Base-by-base conservation (phyloP, 2,329 filamentous ascomycete genomes). In the Fusarium domesticum region DNA sequence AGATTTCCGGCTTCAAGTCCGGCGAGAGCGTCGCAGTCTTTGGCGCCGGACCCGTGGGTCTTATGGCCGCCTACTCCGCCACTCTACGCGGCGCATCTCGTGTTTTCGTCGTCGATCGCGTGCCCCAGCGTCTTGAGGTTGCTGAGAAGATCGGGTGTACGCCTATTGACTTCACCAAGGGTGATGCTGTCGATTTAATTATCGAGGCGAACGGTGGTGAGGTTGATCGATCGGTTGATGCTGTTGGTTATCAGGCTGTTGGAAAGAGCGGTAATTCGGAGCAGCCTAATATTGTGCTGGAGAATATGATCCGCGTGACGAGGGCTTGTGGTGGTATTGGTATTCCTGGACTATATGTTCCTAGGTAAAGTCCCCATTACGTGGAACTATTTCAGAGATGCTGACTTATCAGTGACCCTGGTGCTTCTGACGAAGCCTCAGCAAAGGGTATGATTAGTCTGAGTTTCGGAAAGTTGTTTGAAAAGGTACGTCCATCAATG, bases 401-500 rank as follows among this genome's bases (percentile, higher is more conserved):
- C 68, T 43, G 0, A 28, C 11, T 69, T 71, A 1, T 69, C 6
- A 65, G 64, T 18, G 79, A 85, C 48, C 82, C 82, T 12, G 81
- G 82, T 36, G 82, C 81, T 23, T 76, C 80, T 2, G 81, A 85
- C 48, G 72, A 72, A 41, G 75, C 80, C 34, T 71, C 74, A 15
- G 77, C 73, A n/a, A 80, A 83, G 55, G 82, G 82, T 0, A 78
- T 82, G 71, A 78, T 85, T 42, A 69, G 80, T 48, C 68, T 85
- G 19, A 80, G 76, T 42, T 85, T 85, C 54, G 81, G 82, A 43
- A 85, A 85, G 62, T 67, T 85, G 0, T 85, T 85, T 54, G 81
- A 85, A 54, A 85, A 85, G 72, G 79, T 75, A 61, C 38, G 55
- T n/a, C 33, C 12, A 8, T 19, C 16, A 2, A 3, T 18, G 8